phyloP scores from a whole-genome alignment of 768 basidiomycete genomes.

The Fomitopsis pulvina region DNA sequence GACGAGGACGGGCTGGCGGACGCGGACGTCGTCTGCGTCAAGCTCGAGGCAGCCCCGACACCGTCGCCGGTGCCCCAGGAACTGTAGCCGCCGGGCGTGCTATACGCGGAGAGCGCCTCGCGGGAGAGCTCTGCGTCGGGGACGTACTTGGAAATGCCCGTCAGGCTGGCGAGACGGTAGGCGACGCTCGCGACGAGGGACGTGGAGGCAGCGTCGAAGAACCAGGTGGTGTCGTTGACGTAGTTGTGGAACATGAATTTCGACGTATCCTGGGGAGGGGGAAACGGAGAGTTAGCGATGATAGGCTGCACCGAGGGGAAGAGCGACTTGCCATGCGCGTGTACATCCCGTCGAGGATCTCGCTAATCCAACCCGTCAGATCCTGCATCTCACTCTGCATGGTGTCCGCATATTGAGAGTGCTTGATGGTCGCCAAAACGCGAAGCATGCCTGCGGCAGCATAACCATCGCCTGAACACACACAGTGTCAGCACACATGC shows the following conservation, averaged over 20 bases:
- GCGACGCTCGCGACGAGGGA: constrained; percentile 73
- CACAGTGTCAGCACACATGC: too few species aligned
- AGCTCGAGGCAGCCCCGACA: neutral
- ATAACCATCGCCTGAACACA: constrained; percentile 79
- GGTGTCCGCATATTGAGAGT: constrained; percentile 45
- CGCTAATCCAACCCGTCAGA: constrained; percentile 56
- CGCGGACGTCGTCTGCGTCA: neutral
- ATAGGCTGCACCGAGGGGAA: neutral
- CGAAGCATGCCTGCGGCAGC: constrained; percentile 87
- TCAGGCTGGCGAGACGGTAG: constrained; percentile 60
- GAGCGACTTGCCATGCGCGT: constrained; percentile 40
- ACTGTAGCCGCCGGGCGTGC: constrained; percentile 4
- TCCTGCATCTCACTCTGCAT: constrained; percentile 49
- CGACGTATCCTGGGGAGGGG: too few species aligned
- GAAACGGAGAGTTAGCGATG: neutral
- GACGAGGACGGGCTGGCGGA: neutral
- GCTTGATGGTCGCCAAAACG: constrained; percentile 67
- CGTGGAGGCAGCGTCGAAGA: constrained; percentile 68
- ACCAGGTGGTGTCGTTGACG: too few species aligned
- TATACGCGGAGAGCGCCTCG: constrained; percentile 22
- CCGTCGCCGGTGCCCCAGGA: constrained; percentile 3
- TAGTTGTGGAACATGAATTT: too few species aligned
- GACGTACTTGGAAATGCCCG: constrained; percentile 42
- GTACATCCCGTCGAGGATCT: constrained; percentile 72
- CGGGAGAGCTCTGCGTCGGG: constrained; percentile 56